These are phyloP conservation scores for Acaromyces ingoldii DNA, from an alignment of 1,284 basidiomycete species.

Conservation along the genomic window DNA sequence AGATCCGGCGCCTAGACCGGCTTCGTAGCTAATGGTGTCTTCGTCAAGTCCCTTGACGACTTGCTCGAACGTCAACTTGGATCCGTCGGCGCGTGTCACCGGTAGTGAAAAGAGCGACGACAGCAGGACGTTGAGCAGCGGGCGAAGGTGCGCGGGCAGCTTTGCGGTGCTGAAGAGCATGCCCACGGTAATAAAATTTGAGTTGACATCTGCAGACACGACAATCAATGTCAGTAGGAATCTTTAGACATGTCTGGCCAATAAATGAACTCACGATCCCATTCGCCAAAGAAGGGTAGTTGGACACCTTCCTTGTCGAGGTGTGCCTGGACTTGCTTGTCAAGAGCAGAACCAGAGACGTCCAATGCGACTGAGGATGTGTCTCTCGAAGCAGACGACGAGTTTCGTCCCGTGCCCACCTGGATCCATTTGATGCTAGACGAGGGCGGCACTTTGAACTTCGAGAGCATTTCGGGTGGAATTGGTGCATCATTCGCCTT, in stretches of 20 bases:
- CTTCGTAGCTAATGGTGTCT: constrained; percentile 83
- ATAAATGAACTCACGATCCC: too few species aligned
- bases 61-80: constrained; percentile 73
- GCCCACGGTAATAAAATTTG: constrained; percentile 72
- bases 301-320: constrained; percentile 60
- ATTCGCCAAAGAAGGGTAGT: constrained; percentile 86
- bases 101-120: constrained; percentile 85
- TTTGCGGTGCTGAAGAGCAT: constrained; percentile 62
- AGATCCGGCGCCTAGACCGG: constrained; percentile 63
- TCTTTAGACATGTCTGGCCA: too few species aligned
- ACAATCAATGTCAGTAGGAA: too few species aligned
- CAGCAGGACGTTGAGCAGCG: constrained; percentile 76
- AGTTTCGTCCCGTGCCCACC: constrained; percentile 62
- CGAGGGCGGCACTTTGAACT: constrained; percentile 64
- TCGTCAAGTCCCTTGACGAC: constrained; percentile 86
- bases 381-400: background rate
- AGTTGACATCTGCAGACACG: too few species aligned
- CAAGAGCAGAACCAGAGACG: constrained; percentile 37
- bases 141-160: constrained; percentile 38
- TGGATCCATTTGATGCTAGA: constrained; percentile 90
- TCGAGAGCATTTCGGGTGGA: constrained; percentile 69
- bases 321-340: constrained; percentile 59
- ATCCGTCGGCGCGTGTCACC: constrained; percentile 67
- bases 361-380: constrained; percentile 11
- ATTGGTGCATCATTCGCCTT: constrained; percentile 78